Evolutionary conservation across 2,329 filamentous ascomycete genomes (phyloP).

Genomic region (Penicillium thymicola): DNA sequence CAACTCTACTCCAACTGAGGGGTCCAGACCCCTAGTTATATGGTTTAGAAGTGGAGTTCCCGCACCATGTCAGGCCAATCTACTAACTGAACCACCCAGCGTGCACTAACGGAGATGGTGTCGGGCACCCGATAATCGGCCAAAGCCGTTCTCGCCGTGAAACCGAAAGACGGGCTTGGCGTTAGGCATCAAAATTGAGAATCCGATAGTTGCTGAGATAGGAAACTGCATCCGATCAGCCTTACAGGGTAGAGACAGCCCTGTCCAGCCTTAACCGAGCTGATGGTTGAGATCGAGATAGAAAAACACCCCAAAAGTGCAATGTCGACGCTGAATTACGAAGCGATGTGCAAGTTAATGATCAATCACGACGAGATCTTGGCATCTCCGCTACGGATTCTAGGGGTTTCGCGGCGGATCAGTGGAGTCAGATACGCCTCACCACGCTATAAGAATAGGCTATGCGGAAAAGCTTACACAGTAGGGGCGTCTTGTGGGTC

Average conservation of each 20-base stretch:
- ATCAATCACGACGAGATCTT: slow-evolving; percentile 6
- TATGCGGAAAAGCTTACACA: not conserved
- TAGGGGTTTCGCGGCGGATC: slow-evolving; percentile 2
- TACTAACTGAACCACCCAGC: not conserved
- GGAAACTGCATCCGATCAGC: not conserved
- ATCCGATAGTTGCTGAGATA: not conserved
- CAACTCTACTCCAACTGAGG: not conserved
- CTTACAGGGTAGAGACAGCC: not conserved
- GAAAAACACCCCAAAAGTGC: not conserved
- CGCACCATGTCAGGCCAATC: not conserved
- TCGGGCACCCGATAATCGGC: not conserved
- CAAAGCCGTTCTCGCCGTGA: not conserved
- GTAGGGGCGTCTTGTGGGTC: slow-evolving; percentile 6
- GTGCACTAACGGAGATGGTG: not conserved
- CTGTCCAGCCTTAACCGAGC: not conserved
- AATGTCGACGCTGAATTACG: not conserved
- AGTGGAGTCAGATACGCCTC: slow-evolving; percentile 2
- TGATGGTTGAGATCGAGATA: not conserved
- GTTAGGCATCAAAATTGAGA: slow-evolving; percentile 4
- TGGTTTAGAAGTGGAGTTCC: not conserved
- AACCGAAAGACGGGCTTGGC: not conserved
- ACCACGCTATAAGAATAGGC: not conserved
- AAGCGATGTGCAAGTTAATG: slow-evolving; percentile 2
- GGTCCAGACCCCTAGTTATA: not conserved
- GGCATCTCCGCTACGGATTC: slow-evolving; percentile 1